Evolutionary conservation across 23 red algal species (phyloP).

Genomic region (Gracilariopsis chorda): DNA sequence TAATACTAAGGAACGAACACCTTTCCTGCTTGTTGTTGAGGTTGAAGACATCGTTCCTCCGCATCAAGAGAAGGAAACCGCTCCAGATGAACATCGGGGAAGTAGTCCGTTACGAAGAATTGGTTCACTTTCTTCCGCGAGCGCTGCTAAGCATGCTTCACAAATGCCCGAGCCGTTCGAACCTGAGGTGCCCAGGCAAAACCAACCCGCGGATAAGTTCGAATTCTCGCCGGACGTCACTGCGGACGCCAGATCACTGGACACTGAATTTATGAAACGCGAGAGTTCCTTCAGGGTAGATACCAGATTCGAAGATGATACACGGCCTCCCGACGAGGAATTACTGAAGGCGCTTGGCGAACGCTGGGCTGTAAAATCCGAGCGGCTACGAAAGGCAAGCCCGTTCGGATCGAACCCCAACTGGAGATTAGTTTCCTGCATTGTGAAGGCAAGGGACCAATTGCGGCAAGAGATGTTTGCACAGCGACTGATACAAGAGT

Average conservation of each 20-base stretch:
- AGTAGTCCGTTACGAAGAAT: constrained; percentile 51
- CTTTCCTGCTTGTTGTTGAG: constrained; percentile 85
- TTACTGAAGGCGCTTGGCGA: constrained; percentile 83
- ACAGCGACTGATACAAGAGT: constrained; percentile 83
- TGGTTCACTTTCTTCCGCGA: constrained; percentile 13
- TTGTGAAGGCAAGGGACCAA: constrained; percentile 96
- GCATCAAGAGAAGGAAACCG: background rate
- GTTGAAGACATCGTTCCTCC: constrained; percentile 68
- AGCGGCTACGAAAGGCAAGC: constrained; percentile 67
- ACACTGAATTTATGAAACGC: constrained; percentile 7
- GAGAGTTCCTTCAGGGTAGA: constrained; percentile 61
- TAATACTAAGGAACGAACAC: constrained; percentile 94
- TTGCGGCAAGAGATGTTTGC: constrained; percentile 99
- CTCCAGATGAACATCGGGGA: constrained; percentile 13
- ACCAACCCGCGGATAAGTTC: constrained; percentile 74
- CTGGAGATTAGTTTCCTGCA: constrained; percentile 86
- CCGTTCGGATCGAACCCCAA: constrained; percentile 76
- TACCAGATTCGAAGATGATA: constrained; percentile 26
- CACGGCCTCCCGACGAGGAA: constrained; percentile 74
- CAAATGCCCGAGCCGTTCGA: background rate
- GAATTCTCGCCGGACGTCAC: constrained; percentile 71
- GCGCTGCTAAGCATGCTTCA: background rate
- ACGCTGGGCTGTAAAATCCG: constrained; percentile 82
- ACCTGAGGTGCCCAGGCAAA: constrained; percentile 45
- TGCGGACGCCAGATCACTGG: background rate